Evolutionary conservation across 768 basidiomycete species (phyloP).

Genomic region (Auriscalpium orientale): DNA sequence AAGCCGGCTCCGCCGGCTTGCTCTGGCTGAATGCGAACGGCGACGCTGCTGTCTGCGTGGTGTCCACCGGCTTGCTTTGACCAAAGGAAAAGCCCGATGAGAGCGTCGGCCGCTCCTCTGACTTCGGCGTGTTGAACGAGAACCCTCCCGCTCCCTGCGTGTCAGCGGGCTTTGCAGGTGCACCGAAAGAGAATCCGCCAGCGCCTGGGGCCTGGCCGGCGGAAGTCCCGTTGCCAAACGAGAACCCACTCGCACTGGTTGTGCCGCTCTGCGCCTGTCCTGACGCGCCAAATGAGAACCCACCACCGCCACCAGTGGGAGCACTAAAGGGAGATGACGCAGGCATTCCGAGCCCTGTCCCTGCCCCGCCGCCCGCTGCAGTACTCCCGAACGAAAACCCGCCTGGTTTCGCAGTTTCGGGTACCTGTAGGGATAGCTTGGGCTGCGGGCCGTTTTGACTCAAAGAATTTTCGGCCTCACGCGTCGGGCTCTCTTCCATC

Average conservation of each 20-base stretch:
- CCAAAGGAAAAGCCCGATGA: constrained; percentile 24
- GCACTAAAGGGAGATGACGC: constrained; percentile 8
- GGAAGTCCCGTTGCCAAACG: constrained; percentile 23
- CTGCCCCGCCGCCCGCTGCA: constrained; percentile 5
- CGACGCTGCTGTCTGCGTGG: constrained; percentile 12
- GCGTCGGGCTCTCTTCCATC: constrained; percentile 79
- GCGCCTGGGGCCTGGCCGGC: constrained; percentile 20
- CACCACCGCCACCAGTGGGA: constrained; percentile 10
- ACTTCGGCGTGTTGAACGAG: constrained; percentile 6
- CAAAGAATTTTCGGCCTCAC: constrained; percentile 28
- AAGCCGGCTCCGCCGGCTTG: constrained; percentile 8
- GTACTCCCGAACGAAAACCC: constrained; percentile 6
- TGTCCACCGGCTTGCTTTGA: neutral
- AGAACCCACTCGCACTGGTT: constrained; percentile 30
- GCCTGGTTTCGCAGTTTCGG: constrained; percentile 1
- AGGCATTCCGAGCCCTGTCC: neutral
- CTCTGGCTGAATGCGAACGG: constrained; percentile 7
- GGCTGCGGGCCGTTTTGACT: constrained; percentile 23
- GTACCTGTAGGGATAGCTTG: constrained; percentile 12
- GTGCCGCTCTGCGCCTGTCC: constrained; percentile 22
- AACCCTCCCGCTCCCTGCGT: constrained; percentile 29
- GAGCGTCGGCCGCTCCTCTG: constrained; percentile 13
- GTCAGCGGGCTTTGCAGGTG: constrained; percentile 23
- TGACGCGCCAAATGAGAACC: constrained; percentile 37
- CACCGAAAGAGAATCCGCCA: constrained; percentile 40